Conservation (phyloP, 2,329 filamentous ascomycete genomes). For the Claviceps africana region DNA sequence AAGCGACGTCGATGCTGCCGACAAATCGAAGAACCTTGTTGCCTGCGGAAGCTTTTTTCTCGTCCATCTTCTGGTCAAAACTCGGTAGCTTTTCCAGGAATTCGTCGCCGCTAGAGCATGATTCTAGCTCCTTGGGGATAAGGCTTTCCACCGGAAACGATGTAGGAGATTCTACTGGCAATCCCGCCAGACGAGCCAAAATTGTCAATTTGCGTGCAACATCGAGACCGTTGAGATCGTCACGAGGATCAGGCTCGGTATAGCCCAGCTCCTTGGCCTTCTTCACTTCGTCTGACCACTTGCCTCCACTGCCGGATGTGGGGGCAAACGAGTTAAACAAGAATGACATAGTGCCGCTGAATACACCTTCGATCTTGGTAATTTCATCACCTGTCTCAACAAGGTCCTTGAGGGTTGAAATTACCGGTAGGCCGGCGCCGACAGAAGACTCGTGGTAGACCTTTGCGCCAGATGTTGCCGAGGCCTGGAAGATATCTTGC, state of each 20-base stretch:
- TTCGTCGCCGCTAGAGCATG: slow-evolving; percentile 61
- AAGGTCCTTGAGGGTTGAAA: slow-evolving; percentile 89
- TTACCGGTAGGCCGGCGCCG: slow-evolving; percentile 81
- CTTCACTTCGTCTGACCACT: slow-evolving; percentile 82
- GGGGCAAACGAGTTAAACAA: slow-evolving; percentile 96
- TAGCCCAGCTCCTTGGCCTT: slow-evolving; percentile 90
- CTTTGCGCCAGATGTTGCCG: slow-evolving; percentile 57
- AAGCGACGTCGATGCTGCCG: slow-evolving; percentile 77
- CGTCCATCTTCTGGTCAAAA: slow-evolving; percentile 84
- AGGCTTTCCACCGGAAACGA: slow-evolving; percentile 89
- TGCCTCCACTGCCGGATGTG: slow-evolving; percentile 54
- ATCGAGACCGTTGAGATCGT: slow-evolving; percentile 76
- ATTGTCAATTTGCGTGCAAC: slow-evolving; percentile 96
- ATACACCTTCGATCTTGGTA: slow-evolving; percentile 87
- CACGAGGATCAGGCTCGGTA: slow-evolving; percentile 76
- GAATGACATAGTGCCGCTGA: slow-evolving; percentile 96
- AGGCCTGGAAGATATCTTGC: slow-evolving; percentile 71
- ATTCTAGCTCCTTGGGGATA: slow-evolving; percentile 77
- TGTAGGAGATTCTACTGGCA: slow-evolving; percentile 69
- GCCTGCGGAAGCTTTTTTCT: slow-evolving; percentile 71
- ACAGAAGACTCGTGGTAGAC: slow-evolving; percentile 94
- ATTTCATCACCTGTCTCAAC: slow-evolving; percentile 86
- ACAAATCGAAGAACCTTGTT: slow-evolving; percentile 89
- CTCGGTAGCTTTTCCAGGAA: slow-evolving; percentile 69
- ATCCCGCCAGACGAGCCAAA: slow-evolving; percentile 68